Percentiles rank a stretch among this genome's conserved stretches.
These are phyloP conservation scores for Pseudocercospora cruenta DNA, from an alignment of 2,329 filamentous ascomycete genomes.

Conservation along the genomic window DNA sequence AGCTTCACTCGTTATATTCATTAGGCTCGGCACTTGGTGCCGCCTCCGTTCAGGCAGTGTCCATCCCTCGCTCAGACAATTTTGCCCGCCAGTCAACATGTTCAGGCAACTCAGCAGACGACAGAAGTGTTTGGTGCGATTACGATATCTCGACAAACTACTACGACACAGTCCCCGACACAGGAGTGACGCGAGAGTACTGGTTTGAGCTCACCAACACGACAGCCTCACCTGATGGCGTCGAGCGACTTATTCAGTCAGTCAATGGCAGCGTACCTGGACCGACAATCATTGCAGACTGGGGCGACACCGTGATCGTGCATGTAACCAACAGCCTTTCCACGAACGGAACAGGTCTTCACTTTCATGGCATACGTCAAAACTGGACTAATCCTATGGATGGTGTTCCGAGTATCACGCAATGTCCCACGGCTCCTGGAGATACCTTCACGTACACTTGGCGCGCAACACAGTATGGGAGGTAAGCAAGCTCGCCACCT, in stretches of 20 bases:
- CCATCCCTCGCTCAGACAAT: conserved; percentile 2
- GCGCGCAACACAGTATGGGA: conserved; percentile 41
- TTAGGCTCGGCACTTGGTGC: neutral
- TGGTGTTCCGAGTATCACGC: conserved; percentile 56
- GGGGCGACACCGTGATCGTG: conserved; percentile 40
- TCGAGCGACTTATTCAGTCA: conserved; percentile 44
- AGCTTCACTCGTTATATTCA: neutral
- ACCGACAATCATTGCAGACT: conserved; percentile 49
- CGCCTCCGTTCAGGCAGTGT: neutral
- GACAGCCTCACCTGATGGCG: conserved; percentile 52
- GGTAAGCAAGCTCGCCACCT: conserved; percentile 3
- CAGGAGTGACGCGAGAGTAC: conserved; percentile 46
- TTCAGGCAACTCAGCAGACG: conserved; percentile 38
- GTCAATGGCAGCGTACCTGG: conserved; percentile 54
- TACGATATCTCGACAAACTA: conserved; percentile 42
- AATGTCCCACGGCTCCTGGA: conserved; percentile 70
- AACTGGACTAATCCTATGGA: conserved; percentile 58
- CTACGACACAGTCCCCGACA: conserved; percentile 42
- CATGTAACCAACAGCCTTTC: conserved; percentile 43
- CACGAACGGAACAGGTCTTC: conserved; percentile 54
- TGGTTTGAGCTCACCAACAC: conserved; percentile 48
- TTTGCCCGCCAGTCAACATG: conserved; percentile 20
- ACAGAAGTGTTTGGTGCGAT: conserved; percentile 38
- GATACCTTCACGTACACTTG: conserved; percentile 46
- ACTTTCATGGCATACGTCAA: conserved; percentile 56